Conservation (phyloP, 2,329 filamentous ascomycete species). For the Colletotrichum sp. region DNA sequence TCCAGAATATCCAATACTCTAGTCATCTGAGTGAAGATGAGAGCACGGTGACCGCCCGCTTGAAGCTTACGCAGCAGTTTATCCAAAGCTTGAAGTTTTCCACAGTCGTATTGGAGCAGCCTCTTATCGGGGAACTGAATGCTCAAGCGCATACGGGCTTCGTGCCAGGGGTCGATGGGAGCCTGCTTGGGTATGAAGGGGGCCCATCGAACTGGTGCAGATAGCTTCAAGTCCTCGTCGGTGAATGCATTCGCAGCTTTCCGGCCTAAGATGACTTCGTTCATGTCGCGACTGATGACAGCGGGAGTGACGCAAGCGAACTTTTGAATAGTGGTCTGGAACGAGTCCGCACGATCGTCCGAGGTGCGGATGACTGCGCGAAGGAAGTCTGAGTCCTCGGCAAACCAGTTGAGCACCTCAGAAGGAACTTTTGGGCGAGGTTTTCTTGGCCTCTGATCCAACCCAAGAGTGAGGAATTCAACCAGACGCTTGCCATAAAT, state of each 20-base stretch:
- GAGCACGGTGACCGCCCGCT: conserved; percentile 85
- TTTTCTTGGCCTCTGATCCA: conserved; percentile 62
- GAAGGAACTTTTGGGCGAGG: conserved; percentile 65
- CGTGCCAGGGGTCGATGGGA: conserved; percentile 84
- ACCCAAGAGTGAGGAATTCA: conserved; percentile 72
- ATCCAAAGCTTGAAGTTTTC: conserved; percentile 91
- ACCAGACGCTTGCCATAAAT: conserved; percentile 83
- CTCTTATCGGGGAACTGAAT: conserved; percentile 98
- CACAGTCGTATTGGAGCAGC: conserved; percentile 96
- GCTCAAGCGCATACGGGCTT: conserved; percentile 87
- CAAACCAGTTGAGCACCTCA: conserved; percentile 76
- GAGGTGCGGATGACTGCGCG: conserved; percentile 75
- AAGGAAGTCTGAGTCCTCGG: conserved; percentile 69
- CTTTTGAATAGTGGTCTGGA: conserved; percentile 80
- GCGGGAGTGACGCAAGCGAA: conserved; percentile 94
- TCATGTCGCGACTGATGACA: conserved; percentile 81
- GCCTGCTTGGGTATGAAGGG: conserved; percentile 62
- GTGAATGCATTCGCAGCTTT: conserved; percentile 63
- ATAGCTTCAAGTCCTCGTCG: conserved; percentile 61
- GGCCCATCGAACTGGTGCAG: conserved; percentile 59
- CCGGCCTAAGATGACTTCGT: conserved; percentile 68
- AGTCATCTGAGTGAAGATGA: conserved; percentile 99
- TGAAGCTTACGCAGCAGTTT: conserved; percentile 86
- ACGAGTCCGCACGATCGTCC: conserved; percentile 71
- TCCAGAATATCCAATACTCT: conserved; percentile 97